Evolutionary conservation across 2,329 filamentous ascomycete genomes (phyloP).

Genomic region (Boeremia exigua): DNA sequence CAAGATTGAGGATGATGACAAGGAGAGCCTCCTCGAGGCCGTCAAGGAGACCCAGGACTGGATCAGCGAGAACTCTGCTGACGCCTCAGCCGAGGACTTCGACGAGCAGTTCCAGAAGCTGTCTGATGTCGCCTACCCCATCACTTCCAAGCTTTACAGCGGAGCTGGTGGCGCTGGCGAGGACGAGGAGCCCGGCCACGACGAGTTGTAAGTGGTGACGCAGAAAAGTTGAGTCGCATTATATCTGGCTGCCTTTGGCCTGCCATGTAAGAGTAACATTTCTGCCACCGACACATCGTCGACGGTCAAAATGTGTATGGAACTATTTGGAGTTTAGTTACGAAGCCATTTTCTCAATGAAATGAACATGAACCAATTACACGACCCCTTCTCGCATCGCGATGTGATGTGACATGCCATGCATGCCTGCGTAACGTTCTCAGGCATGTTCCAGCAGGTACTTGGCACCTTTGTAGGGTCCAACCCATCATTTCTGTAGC

Average conservation of each 20-base stretch:
- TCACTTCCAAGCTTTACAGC: constrained; percentile 95
- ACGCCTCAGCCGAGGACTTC: constrained; percentile 89
- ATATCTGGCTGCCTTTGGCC: constrained; percentile 18
- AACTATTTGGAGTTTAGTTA: constrained; percentile 28
- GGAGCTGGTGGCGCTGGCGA: constrained; percentile 68
- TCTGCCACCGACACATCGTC: constrained; percentile 12
- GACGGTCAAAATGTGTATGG: constrained; percentile 30
- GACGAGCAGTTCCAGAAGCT: constrained; percentile 99
- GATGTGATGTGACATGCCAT: constrained; percentile 7
- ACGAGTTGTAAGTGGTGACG: constrained; percentile 53
- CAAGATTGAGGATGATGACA: constrained; percentile 98
- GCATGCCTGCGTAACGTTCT: neutral
- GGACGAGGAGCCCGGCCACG: constrained; percentile 63
- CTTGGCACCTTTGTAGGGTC: too few relatives aligned
- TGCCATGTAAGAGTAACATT: constrained; percentile 40
- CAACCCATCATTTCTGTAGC: too few relatives aligned
- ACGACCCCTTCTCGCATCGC: neutral
- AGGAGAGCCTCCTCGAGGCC: constrained; percentile 93
- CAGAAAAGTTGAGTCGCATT: constrained; percentile 26
- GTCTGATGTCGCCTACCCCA: constrained; percentile 94
- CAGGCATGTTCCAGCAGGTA: too few relatives aligned
- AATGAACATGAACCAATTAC: constrained; percentile 19
- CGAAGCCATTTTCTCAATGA: constrained; percentile 23
- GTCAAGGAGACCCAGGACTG: constrained; percentile 97
- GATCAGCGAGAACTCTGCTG: constrained; percentile 92